Percentiles rank a stretch among this genome's conserved stretches.
Evolutionary conservation across 2,329 filamentous ascomycete genomes (phyloP).

Genomic region (Aspergillus brasiliensis): DNA sequence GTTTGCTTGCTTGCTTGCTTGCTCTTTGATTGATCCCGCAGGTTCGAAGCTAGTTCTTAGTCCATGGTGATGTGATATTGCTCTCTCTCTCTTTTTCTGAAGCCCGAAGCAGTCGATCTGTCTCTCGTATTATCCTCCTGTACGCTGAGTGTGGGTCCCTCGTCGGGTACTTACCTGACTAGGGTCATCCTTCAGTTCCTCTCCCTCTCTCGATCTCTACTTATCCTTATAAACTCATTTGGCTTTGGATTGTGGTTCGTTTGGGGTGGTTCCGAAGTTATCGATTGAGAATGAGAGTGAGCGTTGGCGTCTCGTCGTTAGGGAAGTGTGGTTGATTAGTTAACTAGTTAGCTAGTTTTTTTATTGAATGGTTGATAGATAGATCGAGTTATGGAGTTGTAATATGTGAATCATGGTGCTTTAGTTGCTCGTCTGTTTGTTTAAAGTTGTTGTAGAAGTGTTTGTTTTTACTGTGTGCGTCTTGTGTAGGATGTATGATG

Average conservation of each 20-base stretch:
- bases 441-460: too few species aligned
- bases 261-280: neutral
- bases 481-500: too few species aligned
- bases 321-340: neutral
- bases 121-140: constrained; percentile 3
- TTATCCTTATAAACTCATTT: neutral
- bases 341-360: neutral
- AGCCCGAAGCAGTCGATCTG: neutral
- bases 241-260: neutral
- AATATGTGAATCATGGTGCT: too few species aligned
- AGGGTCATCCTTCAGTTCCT: neutral
- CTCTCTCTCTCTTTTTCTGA: neutral
- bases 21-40: constrained; percentile 33
- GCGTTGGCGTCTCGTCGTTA: neutral
- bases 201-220: too few species aligned
- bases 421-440: too few species aligned
- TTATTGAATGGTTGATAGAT: too few species aligned
- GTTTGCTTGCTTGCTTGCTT: constrained; percentile 15
- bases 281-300: neutral
- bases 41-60: constrained; percentile 36
- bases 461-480: too few species aligned
- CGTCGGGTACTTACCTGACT: constrained; percentile 4
- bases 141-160: constrained; percentile 1
- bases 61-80: constrained; percentile 9
- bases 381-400: too few species aligned